Percentiles rank a stretch among this genome's conserved stretches.
These are phyloP conservation scores for Botrytis cinerea DNA, from an alignment of 2,329 filamentous ascomycete species.

Conservation along the genomic window DNA sequence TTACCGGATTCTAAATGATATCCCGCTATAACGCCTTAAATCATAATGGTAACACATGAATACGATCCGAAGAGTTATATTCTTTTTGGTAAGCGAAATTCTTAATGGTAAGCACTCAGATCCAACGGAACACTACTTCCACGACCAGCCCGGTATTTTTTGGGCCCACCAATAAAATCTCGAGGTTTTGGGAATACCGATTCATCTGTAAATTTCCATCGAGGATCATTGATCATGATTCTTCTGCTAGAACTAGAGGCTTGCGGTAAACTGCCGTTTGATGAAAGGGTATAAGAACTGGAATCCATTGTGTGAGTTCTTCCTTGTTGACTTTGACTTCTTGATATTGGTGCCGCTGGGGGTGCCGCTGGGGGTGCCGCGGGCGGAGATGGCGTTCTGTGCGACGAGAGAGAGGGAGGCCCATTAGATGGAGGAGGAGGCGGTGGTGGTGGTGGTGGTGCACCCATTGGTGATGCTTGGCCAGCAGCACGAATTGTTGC, in stretches of 20 bases:
- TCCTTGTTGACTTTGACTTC: slow-evolving; percentile 46
- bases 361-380: slow-evolving; percentile 43
- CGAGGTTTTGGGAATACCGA: slow-evolving; percentile 80
- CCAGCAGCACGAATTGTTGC: slow-evolving; percentile 49
- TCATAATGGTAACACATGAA: slow-evolving; percentile 22
- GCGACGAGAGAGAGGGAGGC: slow-evolving; percentile 42
- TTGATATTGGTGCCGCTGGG: slow-evolving; percentile 44
- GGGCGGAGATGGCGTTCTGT: slow-evolving; percentile 44
- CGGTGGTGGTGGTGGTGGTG: slow-evolving; percentile 43
- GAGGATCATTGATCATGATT: slow-evolving; percentile 69
- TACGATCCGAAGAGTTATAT: slow-evolving; percentile 13
- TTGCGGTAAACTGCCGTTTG: slow-evolving; percentile 57
- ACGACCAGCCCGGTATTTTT: slow-evolving; percentile 84
- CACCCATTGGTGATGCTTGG: slow-evolving; percentile 46
- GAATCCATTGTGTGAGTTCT: slow-evolving; percentile 68
- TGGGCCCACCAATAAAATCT: slow-evolving; percentile 72
- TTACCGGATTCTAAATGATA: slow-evolving; percentile 17
- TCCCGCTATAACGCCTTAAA: slow-evolving; percentile 25
- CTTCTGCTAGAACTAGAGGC: slow-evolving; percentile 50
- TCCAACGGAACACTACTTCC: slow-evolving; percentile 94
- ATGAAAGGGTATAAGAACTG: slow-evolving; percentile 71
- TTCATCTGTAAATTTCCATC: slow-evolving; percentile 88
- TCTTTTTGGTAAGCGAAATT: not conserved
- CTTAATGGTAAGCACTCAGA: slow-evolving; percentile 54
- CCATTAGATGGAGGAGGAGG: slow-evolving; percentile 44